Evolutionary conservation across 768 basidiomycete species (phyloP).

Genomic region (Mycena rosella): DNA sequence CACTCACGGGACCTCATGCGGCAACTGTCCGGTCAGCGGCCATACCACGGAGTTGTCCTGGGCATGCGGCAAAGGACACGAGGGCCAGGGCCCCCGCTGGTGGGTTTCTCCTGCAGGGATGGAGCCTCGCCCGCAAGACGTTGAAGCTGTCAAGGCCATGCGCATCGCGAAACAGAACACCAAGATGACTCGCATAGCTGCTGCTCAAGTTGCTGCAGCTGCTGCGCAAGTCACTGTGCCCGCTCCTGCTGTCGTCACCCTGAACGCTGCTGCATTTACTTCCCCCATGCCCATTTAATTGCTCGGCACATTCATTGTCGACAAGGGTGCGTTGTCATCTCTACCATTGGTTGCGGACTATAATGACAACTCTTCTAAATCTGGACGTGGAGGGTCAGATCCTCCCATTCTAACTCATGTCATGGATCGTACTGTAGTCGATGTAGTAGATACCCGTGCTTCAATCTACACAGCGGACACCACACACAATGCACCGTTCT

Average conservation of each 20-base stretch:
- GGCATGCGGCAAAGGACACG: constrained; percentile 2
- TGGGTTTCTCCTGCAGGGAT: background rate
- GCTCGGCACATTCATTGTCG: background rate
- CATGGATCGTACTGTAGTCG: background rate
- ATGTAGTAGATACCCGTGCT: no score
- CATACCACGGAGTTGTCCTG: constrained; percentile 9
- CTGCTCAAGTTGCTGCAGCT: background rate
- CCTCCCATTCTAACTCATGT: constrained; percentile 2
- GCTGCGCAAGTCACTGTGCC: background rate
- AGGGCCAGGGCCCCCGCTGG: background rate
- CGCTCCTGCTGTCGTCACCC: background rate
- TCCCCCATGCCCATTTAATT: constrained; percentile 4
- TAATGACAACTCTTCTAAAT: background rate
- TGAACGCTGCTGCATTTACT: background rate
- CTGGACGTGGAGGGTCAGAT: background rate
- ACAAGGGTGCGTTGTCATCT: background rate
- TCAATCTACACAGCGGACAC: background rate
- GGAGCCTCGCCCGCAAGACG: background rate
- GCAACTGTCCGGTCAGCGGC: background rate
- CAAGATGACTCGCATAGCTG: background rate
- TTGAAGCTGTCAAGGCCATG: background rate
- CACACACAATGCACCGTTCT: background rate
- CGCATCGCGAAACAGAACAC: background rate
- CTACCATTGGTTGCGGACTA: background rate
- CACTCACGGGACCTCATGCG: background rate